Evolutionary conservation across 2,329 filamentous ascomycete genomes (phyloP), one percentile per base, ranked within the genome.

Genomic region (Sclerotinia spermophila): DNA sequence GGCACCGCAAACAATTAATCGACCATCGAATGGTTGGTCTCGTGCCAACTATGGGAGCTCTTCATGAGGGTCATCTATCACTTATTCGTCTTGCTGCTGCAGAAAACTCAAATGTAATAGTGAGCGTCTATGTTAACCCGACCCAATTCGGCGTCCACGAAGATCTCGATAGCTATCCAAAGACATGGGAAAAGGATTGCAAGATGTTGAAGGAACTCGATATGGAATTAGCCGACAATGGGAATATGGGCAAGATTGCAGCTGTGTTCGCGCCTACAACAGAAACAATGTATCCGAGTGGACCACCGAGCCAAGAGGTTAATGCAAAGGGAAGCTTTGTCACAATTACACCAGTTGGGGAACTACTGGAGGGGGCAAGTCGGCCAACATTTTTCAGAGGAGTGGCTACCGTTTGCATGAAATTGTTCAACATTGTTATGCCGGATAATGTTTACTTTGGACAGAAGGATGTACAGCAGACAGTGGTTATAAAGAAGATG

Each of bases 391-490:
- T 99, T 81, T 99, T 99, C 82, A 87, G 96, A 64, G 96, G 96
- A 53, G 96, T 99, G 45, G 94, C 96, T 30, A 99, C 96, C 1
- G 91, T 99, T 2, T 97, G 94, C 83, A 96, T 95, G 87, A 99
- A 96, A 82, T 82, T 96, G 21, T 95, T 96, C 82, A 94, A 94
- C 78, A 92, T 94, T 69, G 89, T 93, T 60, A 85, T 88, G 74
- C 91, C 93, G 5, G 90, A 94, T 70, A 86, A 86, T 59, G 92
- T 93, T 7, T 96, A 97, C 82, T 97, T 99, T 83, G 96, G 96
- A 5, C 96, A 98, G 81, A 99, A 99, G 82, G 96, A 99, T 80
- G 89, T 97, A 30, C 96, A 99, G 83, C 96, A 99, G 82, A 97
- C 94, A 0, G 92, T 97, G 27, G 87, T 99, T 17, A 92, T 99